These are phyloP conservation scores for Cladosporium sp. DNA, from an alignment of 2,329 filamentous ascomycete genomes.

Conservation along the genomic window DNA sequence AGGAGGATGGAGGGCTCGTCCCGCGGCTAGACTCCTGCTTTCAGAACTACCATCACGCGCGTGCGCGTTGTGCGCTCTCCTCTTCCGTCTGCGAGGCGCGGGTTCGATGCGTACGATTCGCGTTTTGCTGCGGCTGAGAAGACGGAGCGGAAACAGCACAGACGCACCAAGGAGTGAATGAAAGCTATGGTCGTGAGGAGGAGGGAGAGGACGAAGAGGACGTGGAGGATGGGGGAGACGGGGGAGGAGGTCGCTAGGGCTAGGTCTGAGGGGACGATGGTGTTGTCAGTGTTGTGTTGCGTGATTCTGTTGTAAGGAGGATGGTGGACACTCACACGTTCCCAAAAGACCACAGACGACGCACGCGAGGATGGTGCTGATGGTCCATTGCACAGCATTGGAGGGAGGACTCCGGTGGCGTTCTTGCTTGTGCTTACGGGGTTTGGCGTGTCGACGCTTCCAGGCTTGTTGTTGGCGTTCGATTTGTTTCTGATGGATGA, in stretches of 20 bases:
- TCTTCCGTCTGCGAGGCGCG: background rate
- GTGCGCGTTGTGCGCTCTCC: no score
- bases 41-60: no score
- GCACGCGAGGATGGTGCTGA: constrained; percentile 25
- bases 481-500: constrained; percentile 24
- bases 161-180: constrained; percentile 70
- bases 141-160: constrained; percentile 46
- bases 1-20: background rate
- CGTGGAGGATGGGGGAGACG: constrained; percentile 67
- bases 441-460: constrained; percentile 19
- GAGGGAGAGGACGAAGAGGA: constrained; percentile 75
- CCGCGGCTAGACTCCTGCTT: no score
- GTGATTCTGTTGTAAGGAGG: no score
- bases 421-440: background rate
- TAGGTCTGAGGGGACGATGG: constrained; percentile 55
- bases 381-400: constrained; percentile 8
- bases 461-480: constrained; percentile 20
- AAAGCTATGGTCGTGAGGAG: constrained; percentile 73
- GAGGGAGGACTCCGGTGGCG: background rate
- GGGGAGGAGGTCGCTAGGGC: constrained; percentile 63
- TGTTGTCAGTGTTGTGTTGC: background rate
- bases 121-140: background rate
- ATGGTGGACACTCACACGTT: constrained; percentile 25
- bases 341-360: constrained; percentile 27
- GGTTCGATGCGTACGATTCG: constrained; percentile 5